A percentile compares a stretch with the other conserved stretches of the same genome.
phyloP scores from a whole-genome alignment of 2,329 filamentous ascomycete species.

The Claviceps pusilla region DNA sequence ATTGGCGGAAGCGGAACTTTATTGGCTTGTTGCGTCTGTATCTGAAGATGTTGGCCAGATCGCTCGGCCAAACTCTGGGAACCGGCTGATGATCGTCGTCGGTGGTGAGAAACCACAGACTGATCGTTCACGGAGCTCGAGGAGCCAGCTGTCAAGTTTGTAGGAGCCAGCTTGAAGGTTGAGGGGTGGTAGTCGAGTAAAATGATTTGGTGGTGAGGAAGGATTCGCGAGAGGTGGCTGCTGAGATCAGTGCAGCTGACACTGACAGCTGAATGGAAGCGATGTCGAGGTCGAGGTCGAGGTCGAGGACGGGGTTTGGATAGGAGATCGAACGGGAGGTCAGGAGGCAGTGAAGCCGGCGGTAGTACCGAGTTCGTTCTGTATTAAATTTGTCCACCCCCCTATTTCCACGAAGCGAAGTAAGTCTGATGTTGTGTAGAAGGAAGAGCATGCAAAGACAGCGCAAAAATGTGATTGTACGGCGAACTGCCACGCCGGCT shows the following conservation, averaged over 20 bases:
- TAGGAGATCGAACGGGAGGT: background rate
- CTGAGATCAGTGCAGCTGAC: slow-evolving; percentile 1
- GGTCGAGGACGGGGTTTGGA: background rate
- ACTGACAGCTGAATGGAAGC: background rate
- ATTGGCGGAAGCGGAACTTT: slow-evolving; percentile 34
- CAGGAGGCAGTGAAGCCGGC: background rate
- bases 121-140: slow-evolving; percentile 39
- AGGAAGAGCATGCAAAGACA: background rate
- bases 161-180: slow-evolving; percentile 34
- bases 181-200: slow-evolving; percentile 6
- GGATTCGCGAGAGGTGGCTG: background rate
- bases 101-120: slow-evolving; percentile 32
- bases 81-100: slow-evolving; percentile 33
- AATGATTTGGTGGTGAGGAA: background rate
- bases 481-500: too few species aligned
- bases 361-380: background rate
- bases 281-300: background rate
- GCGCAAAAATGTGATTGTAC: background rate
- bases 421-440: background rate
- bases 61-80: slow-evolving; percentile 17
- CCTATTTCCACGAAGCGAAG: background rate
- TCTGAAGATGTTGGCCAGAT: slow-evolving; percentile 16
- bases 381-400: too few species aligned
- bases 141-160: slow-evolving; percentile 34
- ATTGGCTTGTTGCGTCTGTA: slow-evolving; percentile 16